Evolutionary conservation across 768 basidiomycete species (phyloP).

Genomic region (Boletus rex-veris): DNA sequence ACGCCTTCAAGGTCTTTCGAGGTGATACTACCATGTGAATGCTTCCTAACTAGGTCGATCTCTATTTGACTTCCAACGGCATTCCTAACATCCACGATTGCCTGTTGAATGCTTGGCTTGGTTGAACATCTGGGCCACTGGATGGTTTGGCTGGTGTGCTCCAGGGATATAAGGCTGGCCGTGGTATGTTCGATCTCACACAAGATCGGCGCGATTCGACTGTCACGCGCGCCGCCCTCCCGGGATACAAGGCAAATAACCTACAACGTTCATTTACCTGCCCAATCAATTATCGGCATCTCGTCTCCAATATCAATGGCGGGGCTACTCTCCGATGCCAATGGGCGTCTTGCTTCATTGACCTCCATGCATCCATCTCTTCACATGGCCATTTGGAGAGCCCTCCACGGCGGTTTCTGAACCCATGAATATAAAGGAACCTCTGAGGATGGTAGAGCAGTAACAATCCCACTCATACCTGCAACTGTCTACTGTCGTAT

Average conservation of each 20-base stretch:
- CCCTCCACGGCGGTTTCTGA: conserved; percentile 14
- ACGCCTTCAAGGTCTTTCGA: neutral
- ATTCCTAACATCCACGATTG: neutral
- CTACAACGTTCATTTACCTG: conserved; percentile 2
- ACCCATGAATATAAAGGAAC: conserved; percentile 16
- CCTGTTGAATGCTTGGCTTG: neutral
- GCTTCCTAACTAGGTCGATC: neutral
- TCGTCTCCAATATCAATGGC: conserved; percentile 12
- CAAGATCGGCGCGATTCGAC: neutral
- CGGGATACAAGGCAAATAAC: conserved; percentile 7
- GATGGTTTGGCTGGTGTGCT: conserved; percentile 19
- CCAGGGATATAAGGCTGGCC: conserved; percentile 2
- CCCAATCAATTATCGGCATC: neutral
- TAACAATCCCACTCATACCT: conserved; percentile 1
- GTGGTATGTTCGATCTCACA: conserved; percentile 6
- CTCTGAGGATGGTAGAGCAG: conserved; percentile 5
- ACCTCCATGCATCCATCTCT: conserved; percentile 12
- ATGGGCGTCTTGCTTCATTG: conserved; percentile 8
- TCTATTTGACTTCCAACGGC: neutral
- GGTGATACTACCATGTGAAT: neutral
- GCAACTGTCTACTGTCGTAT: neutral
- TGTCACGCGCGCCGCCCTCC: neutral
- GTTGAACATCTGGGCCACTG: conserved; percentile 17
- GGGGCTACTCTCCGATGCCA: conserved; percentile 13
- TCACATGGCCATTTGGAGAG: conserved; percentile 20